These are phyloP conservation scores for Coemansia linderi DNA, from an alignment of 371 early-diverging fungal species.

Conservation along the genomic window DNA sequence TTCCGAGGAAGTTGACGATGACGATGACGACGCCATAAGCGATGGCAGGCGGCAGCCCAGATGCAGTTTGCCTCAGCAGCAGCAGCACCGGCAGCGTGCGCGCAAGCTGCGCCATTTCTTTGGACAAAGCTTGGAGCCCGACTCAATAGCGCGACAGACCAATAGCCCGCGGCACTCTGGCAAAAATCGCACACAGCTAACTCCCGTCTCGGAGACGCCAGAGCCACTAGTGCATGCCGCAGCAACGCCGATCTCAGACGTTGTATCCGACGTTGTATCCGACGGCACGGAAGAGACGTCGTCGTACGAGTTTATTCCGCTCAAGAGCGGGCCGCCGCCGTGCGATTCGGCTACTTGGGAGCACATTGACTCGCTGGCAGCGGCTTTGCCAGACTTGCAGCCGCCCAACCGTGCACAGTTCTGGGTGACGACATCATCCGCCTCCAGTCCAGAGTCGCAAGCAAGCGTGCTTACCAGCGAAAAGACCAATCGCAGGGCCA, in stretches of 20 bases:
- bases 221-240: background rate
- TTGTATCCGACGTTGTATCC: background rate
- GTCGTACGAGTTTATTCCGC: slow-evolving; percentile 24
- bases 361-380: background rate
- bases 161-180: background rate
- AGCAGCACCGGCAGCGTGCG: slow-evolving; percentile 4
- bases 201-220: slow-evolving; percentile 1
- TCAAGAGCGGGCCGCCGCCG: background rate
- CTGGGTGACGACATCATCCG: slow-evolving; percentile 32
- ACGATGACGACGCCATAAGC: background rate
- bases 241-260: background rate
- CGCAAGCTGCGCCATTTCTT: slow-evolving; percentile 35
- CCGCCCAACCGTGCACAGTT: slow-evolving; percentile 39
- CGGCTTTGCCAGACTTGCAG: slow-evolving; percentile 3
- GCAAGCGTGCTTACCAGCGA: slow-evolving; percentile 19
- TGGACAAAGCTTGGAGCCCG: slow-evolving; percentile 37
- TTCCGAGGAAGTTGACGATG: background rate
- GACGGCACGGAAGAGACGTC: background rate
- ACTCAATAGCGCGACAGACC: slow-evolving; percentile 20
- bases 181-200: background rate
- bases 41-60: background rate
- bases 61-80: background rate
- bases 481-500: slow-evolving; percentile 13
- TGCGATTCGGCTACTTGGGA: background rate
- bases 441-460: slow-evolving; percentile 38